Evolutionary conservation across 768 basidiomycete species (phyloP), one percentile per base, ranked within the genome.

Genomic region (Amanita fuliginea): DNA sequence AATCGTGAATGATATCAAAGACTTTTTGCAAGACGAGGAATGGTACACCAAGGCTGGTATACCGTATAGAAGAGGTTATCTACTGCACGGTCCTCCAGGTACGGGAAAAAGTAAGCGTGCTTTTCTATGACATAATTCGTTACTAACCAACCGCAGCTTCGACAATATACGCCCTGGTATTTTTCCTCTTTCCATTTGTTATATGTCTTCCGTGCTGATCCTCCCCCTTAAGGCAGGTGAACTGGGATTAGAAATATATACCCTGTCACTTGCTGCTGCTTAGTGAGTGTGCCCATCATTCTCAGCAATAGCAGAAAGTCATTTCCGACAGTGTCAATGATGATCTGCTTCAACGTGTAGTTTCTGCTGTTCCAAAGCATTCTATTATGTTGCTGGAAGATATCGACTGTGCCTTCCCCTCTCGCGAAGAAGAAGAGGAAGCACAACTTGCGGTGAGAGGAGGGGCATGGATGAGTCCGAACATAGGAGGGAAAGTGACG

Each of bases 191-290:
- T 32, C 32, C 32, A 9, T 35, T 10, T 24, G 6, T 16, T 3
- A n/a, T 6, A 32, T 42, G 44, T 5, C 8, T 26, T 22, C 24
- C 47, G 37, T 53, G 46, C 51, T 28, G 51, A 49, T 39, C 40
- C 19, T 41, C n/a, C 3, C 5, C 35, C 26, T 22, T 22, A 36
- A 70, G 68, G 73, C 73, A 5, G 73, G 75, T 5, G 86, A 87
- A 60, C 69, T 94, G 8, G 78, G 80, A 4, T 72, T 95, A n/a
- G 88, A 93, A 62, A 90, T 95, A 48, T 93, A 88, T 57, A 66
- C 75, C 1, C 57, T 81, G 11, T 77, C 77, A 0, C 62, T 80
- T 0, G 68, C 76, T 0, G 69, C 75, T 14, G 59, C 63, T 37
- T 69, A 68, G 75, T 78, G 57, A 32, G 71, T 48, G 13, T 32